These are phyloP conservation scores for Linnemannia schmuckeri DNA, from an alignment of 192 early-diverging fungal genomes.

Conservation along the genomic window DNA sequence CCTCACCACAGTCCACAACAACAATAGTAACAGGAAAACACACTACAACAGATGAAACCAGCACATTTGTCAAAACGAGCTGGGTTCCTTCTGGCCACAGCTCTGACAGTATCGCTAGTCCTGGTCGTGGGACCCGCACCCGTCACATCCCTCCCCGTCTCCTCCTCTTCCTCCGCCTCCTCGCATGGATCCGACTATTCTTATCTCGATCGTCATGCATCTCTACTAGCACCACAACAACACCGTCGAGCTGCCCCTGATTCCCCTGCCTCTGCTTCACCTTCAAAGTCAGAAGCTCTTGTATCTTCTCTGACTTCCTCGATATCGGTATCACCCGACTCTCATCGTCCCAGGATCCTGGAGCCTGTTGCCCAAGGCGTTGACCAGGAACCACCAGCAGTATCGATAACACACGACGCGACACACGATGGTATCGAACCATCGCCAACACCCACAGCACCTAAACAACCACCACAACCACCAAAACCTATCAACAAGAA, in stretches of 20 bases:
- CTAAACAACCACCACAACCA: neutral
- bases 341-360: neutral
- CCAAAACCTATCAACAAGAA: slow-evolving; percentile 1
- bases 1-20: neutral
- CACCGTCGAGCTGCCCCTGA: neutral
- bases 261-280: neutral
- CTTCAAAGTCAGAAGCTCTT: neutral
- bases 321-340: neutral
- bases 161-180: neutral
- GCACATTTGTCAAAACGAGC: neutral
- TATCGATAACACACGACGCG: neutral
- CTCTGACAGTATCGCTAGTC: neutral
- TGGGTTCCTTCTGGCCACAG: neutral
- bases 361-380: neutral
- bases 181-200: neutral
- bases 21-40: neutral
- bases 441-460: neutral
- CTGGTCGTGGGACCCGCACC: neutral
- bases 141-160: neutral
- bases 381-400: neutral
- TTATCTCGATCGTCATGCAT: neutral
- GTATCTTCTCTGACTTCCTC: neutral
- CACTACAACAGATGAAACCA: neutral
- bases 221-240: neutral
- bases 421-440: neutral